phyloP scores from a whole-genome alignment of 495 filamentous ascomycete species.

The Letharia columbiana region DNA sequence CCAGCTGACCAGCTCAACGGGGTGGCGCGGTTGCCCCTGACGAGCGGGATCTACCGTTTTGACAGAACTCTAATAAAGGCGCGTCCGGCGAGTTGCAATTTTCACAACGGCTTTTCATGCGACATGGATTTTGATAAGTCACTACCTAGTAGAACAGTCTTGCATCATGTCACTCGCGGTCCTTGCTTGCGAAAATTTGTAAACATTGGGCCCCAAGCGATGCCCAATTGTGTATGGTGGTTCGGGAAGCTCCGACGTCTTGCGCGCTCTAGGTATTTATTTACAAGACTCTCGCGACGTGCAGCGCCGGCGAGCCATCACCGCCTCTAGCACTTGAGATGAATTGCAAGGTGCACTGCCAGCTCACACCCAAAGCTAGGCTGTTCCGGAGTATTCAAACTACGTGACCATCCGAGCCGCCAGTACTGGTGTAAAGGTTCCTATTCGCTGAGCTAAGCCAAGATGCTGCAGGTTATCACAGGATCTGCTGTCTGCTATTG shows the following conservation, averaged over 20 bases:
- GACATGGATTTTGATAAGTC: too few species aligned
- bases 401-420: background rate
- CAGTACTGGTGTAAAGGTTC: background rate
- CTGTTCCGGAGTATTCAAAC: background rate
- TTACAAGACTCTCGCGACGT: background rate
- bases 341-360: background rate
- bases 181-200: background rate
- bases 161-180: background rate
- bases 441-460: conserved; percentile 4
- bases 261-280: background rate
- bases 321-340: background rate
- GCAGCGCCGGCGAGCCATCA: background rate
- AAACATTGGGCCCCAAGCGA: background rate
- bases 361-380: conserved; percentile 1
- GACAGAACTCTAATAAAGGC: background rate
- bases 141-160: too few species aligned
- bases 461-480: conserved; percentile 10
- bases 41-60: background rate
- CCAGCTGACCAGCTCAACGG: background rate
- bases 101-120: background rate
- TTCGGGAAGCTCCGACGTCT: too few species aligned
- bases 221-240: too few species aligned
- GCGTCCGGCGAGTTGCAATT: background rate
- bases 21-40: background rate
- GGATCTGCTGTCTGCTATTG: background rate